Conservation (phyloP, 768 basidiomycete species). For the Peribolospora kevripleyi region DNA sequence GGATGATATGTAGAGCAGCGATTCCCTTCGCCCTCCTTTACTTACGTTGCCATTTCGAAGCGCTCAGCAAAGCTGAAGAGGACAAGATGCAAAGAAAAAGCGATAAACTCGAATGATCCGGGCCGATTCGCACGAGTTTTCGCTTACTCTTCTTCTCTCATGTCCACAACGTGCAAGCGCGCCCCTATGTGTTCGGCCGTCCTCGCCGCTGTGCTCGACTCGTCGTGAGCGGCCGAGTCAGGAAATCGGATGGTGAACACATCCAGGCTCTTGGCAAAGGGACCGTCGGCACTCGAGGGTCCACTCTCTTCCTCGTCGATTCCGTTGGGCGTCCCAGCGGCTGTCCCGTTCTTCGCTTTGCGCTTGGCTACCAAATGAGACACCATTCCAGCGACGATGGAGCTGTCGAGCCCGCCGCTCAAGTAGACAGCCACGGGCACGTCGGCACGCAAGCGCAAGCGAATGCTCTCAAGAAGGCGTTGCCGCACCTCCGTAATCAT, state of each 20-base stretch:
- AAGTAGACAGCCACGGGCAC: constrained; percentile 17
- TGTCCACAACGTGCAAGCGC: constrained; percentile 10
- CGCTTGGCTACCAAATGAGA: constrained; percentile 10
- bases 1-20: too few species aligned
- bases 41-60: constrained; percentile 14
- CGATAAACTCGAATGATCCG: too few species aligned
- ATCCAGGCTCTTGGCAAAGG: too few species aligned
- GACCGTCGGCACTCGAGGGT: constrained; percentile 7
- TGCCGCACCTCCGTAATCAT: constrained; percentile 11
- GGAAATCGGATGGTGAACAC: constrained; percentile 14
- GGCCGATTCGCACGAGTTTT: too few species aligned
- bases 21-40: too few species aligned
- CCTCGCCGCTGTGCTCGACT: constrained; percentile 11
- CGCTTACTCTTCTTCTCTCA: constrained; percentile 10
- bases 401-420: constrained; percentile 16
- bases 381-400: constrained; percentile 15
- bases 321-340: not conserved
- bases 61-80: constrained; percentile 11
- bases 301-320: constrained; percentile 11
- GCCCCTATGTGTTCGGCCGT: constrained; percentile 15
- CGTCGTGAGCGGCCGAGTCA: constrained; percentile 9
- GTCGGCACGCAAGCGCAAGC: constrained; percentile 14
- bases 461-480: constrained; percentile 12
- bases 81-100: too few species aligned
- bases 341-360: not conserved